A percentile compares a stretch with the other conserved stretches of the same genome.
Evolutionary conservation across 1,284 basidiomycete species (phyloP).

Genomic region (Bjerkandera adusta): DNA sequence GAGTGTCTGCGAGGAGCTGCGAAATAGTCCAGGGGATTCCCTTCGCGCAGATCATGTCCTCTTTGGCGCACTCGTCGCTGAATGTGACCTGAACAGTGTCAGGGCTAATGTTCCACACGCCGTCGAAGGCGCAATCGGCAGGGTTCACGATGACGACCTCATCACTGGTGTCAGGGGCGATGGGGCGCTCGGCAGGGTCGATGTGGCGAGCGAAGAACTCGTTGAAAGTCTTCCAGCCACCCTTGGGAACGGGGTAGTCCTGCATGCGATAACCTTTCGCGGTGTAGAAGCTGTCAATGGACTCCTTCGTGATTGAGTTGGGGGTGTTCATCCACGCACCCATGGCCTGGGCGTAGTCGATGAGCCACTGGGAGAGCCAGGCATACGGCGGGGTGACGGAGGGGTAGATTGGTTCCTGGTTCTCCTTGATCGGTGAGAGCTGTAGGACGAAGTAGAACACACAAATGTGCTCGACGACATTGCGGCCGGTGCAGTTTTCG

Average conservation of each 20-base stretch:
- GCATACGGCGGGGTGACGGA: conserved; percentile 8
- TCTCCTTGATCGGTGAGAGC: conserved; percentile 9
- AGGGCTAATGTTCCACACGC: conserved; percentile 17
- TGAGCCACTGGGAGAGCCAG: conserved; percentile 21
- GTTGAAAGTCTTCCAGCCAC: conserved; percentile 21
- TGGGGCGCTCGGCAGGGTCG: conserved; percentile 15
- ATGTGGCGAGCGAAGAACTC: conserved; percentile 21
- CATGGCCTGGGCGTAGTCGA: conserved; percentile 19
- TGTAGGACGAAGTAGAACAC: conserved; percentile 21
- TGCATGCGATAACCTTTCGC: conserved; percentile 17
- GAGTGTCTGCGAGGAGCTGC: conserved; percentile 19
- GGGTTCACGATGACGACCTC: conserved; percentile 17
- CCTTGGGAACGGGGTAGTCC: conserved; percentile 17
- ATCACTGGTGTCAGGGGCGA: conserved; percentile 16
- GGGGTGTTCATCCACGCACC: conserved; percentile 18
- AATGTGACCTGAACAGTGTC: no score
- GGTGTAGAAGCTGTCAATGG: conserved; percentile 16
- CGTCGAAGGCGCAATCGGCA: conserved; percentile 21
- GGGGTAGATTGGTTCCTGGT: conserved; percentile 18
- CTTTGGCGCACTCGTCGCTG: conserved; percentile 11
- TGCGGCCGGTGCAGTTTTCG: conserved; percentile 16
- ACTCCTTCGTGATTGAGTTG: conserved; percentile 15
- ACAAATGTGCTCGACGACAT: conserved; percentile 18
- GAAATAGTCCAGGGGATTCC: conserved; percentile 20
- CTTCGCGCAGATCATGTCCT: conserved; percentile 14